Evolutionary conservation across 257 asterid genomes (phyloP), one percentile per base, ranked within the genome.

Genomic region (Nicotiana obtusifolia): DNA sequence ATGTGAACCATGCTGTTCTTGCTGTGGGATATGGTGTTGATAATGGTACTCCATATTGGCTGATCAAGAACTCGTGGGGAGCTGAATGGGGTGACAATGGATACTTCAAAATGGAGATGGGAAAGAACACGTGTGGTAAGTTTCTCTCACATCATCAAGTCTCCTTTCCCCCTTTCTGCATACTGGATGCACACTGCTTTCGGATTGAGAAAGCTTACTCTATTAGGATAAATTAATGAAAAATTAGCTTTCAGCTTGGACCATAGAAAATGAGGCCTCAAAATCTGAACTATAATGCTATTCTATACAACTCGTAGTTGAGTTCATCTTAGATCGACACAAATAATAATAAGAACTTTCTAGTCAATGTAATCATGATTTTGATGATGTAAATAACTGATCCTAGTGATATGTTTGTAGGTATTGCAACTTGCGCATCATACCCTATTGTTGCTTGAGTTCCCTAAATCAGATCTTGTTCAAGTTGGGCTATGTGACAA

Each of bases 11-110:
- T 77, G 99, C 94, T 30, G 99, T 95, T 73, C 88, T 95, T 78
- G 98, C 98, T 69, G 98, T 95, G 86, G 98, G 99, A 44, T 93
- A 92, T 41, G 98, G 99, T 78, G 90, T 93, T 53, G 98, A 95
- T 86, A 84, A 91, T 47, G 96, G 97, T 2, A 81, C 88, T 47
- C 95, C 98, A 1, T 93, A 95, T 64, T 93, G 98, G 97, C 93
- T 95, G 76, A 91, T 95, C 78, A 95, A 95, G 87, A 92, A 95
- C 86, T 95, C 99, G 3, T 92, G 99, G 98, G 99, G 98, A 87
- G 92, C 88, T 65, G 88, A 88, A 60, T 93, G 98, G 97, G 99
- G 98, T 60, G 97, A 89, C 87, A 44, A 90, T 1, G 98, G 98
- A 8, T 95, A 92, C 89, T 93, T 95, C 75, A 95, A 93, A 87